Evolutionary conservation across 345 rosid species (phyloP).

Genomic region (Bretschneidera sinensis): DNA sequence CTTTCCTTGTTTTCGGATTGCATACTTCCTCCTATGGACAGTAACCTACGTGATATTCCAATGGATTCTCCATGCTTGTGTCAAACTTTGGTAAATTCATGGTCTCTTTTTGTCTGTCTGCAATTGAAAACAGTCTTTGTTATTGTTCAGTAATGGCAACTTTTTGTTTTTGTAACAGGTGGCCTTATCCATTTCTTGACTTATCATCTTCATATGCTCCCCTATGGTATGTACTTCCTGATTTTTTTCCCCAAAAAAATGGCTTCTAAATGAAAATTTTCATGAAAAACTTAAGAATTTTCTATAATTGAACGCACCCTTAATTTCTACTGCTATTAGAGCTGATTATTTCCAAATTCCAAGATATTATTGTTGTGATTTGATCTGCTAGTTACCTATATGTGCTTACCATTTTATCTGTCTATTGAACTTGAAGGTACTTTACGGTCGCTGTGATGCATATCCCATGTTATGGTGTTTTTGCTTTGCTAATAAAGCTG

Average conservation of each 20-base stretch:
- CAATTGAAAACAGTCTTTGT: neutral
- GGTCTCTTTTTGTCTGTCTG: slow-evolving; percentile 3
- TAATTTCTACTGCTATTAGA: no score
- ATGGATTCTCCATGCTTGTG: slow-evolving; percentile 77
- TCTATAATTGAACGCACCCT: no score
- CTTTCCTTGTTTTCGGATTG: slow-evolving; percentile 83
- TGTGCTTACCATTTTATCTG: no score
- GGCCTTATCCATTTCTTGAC: slow-evolving; percentile 99
- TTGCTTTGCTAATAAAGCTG: slow-evolving; percentile 59
- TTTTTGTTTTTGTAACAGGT: slow-evolving; percentile 45
- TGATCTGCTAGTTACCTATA: no score
- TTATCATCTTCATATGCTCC: slow-evolving; percentile 82
- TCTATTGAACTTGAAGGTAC: slow-evolving; percentile 53
- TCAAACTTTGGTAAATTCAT: slow-evolving; percentile 52
- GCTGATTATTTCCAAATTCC: no score
- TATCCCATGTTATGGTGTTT: slow-evolving; percentile 74
- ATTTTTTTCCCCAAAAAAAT: no score
- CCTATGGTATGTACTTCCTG: slow-evolving; percentile 73
- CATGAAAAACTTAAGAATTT: no score
- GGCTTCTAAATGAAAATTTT: no score
- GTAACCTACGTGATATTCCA: slow-evolving; percentile 68
- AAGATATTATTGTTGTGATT: no score
- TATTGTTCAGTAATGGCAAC: neutral
- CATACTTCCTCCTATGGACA: slow-evolving; percentile 89
- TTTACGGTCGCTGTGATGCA: slow-evolving; percentile 80